Conservation (phyloP, 352 stramenopile species). For the Sclerospora graminicola region DNA sequence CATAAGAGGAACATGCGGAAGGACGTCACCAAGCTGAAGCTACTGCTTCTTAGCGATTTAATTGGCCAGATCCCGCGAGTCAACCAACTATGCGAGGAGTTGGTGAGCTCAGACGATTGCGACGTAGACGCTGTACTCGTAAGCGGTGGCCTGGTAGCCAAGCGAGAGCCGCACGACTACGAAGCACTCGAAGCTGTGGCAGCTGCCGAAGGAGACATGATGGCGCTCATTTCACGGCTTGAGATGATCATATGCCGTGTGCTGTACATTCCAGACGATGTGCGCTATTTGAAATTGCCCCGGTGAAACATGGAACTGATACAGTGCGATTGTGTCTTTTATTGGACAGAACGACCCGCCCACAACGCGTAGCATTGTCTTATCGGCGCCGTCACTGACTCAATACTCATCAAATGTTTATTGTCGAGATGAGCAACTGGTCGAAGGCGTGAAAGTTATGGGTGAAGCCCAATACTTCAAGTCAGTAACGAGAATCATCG, state of each 20-base stretch:
- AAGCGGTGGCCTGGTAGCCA: conserved; percentile 47
- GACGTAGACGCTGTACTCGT: conserved; percentile 74
- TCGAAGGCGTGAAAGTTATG: conserved; percentile 31
- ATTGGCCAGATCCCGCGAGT: conserved; percentile 50
- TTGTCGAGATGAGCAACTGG: conserved; percentile 29
- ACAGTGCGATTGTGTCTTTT: not conserved
- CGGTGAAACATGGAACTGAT: conserved; percentile 3
- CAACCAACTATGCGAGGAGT: conserved; percentile 67
- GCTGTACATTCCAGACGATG: conserved; percentile 66
- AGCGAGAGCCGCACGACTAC: conserved; percentile 36
- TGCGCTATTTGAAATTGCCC: conserved; percentile 10
- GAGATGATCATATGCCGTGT: conserved; percentile 84
- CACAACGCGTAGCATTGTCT: conserved; percentile 46
- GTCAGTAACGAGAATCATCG: conserved; percentile 12
- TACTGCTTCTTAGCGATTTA: conserved; percentile 68
- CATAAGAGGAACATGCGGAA: conserved; percentile 3
- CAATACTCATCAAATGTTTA: conserved; percentile 80
- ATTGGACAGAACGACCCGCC: conserved; percentile 56
- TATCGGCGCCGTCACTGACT: conserved; percentile 49
- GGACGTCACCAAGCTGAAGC: conserved; percentile 36
- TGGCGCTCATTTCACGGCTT: conserved; percentile 77
- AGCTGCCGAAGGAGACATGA: conserved; percentile 82
- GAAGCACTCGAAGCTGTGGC: conserved; percentile 45
- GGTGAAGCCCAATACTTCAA: conserved; percentile 51
- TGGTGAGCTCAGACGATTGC: conserved; percentile 54